Evolutionary conservation across 83 land plant species (phyloP).

Genomic region (Thuja plicata): DNA sequence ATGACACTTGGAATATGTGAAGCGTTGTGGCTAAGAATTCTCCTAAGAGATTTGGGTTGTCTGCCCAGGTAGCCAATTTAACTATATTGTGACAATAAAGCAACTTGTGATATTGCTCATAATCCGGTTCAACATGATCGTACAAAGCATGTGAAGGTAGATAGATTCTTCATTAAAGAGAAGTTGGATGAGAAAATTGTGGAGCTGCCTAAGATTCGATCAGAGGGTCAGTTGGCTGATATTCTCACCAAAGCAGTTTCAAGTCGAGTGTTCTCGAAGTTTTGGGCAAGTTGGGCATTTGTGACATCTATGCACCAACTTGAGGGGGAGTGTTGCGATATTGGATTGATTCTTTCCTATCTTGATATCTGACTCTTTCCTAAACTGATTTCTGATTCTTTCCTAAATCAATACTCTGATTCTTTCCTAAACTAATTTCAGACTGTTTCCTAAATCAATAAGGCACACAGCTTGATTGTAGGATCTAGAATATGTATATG

Average conservation of each 20-base stretch:
- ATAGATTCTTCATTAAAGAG: constrained; percentile 14
- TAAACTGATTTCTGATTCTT: background rate
- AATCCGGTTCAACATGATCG: constrained; percentile 23
- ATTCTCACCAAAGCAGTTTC: background rate
- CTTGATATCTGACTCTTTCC: background rate
- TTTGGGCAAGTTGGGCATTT: constrained; percentile 15
- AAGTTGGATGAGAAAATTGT: background rate
- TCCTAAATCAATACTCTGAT: no score
- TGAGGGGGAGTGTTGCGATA: constrained; percentile 11
- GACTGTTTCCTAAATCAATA: no score
- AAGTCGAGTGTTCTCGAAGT: background rate
- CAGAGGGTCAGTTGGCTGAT: background rate
- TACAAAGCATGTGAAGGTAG: constrained; percentile 23
- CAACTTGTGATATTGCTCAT: constrained; percentile 15
- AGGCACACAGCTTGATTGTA: no score
- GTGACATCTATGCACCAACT: constrained; percentile 16
- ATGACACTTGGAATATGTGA: constrained; percentile 9
- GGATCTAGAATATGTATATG: no score
- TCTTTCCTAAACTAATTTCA: no score
- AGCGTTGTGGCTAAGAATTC: constrained; percentile 8
- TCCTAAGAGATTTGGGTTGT: background rate
- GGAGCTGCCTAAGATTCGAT: background rate
- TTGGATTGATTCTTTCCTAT: background rate
- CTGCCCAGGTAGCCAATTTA: background rate
- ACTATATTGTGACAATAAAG: constrained; percentile 23